Evolutionary conservation across 2,329 filamentous ascomycete genomes (phyloP).

Genomic region (Monilinia laxa): DNA sequence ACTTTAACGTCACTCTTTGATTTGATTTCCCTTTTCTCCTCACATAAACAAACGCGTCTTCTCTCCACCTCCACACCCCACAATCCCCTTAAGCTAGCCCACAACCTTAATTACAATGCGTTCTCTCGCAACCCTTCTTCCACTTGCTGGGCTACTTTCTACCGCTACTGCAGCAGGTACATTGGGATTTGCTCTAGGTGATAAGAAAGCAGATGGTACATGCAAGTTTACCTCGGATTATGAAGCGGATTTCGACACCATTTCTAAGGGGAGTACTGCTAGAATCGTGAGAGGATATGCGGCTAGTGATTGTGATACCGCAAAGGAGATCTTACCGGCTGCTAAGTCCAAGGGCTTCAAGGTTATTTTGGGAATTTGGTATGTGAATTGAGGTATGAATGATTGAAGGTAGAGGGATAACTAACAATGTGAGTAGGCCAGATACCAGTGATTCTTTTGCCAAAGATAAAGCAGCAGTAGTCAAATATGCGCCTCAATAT

Average conservation of each 20-base stretch:
- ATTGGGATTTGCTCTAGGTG: conserved; percentile 66
- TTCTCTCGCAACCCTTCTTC: conserved; percentile 28
- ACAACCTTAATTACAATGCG: conserved; percentile 20
- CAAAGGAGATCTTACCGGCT: conserved; percentile 62
- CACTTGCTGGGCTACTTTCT: conserved; percentile 49
- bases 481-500: conserved; percentile 49
- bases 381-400: conserved; percentile 35
- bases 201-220: conserved; percentile 57
- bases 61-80: conserved; percentile 14
- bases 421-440: conserved; percentile 46
- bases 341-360: conserved; percentile 64
- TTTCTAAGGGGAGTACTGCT: conserved; percentile 47
- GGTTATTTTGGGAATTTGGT: conserved; percentile 71
- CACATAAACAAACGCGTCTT: conserved; percentile 14
- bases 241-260: conserved; percentile 62
- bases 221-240: conserved; percentile 66
- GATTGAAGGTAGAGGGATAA: neutral
- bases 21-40: neutral
- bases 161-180: conserved; percentile 47
- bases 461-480: conserved; percentile 59
- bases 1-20: neutral
- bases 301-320: conserved; percentile 64
- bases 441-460: conserved; percentile 62
- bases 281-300: conserved; percentile 66
- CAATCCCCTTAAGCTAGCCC: conserved; percentile 14